phyloP scores from a whole-genome alignment of 2,329 filamentous ascomycete species.

The Raffaelea albimanens region DNA sequence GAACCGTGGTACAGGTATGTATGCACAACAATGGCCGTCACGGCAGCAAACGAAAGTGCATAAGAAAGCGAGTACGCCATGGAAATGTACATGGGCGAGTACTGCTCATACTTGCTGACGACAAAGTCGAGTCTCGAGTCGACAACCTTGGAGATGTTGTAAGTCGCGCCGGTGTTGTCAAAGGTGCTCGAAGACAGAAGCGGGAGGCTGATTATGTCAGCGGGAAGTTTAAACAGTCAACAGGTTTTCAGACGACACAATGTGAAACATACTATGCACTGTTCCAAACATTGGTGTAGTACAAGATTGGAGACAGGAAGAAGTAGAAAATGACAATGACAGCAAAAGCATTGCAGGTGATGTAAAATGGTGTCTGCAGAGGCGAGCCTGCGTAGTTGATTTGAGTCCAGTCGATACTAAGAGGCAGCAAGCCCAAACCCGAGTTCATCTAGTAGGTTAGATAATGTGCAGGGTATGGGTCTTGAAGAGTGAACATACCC shows the following conservation, averaged over 20 bases:
- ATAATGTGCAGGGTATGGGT: neutral
- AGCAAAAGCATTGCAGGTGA: constrained; percentile 50
- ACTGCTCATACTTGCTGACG: constrained; percentile 33
- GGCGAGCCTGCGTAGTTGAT: constrained; percentile 8
- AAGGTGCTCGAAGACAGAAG: constrained; percentile 44
- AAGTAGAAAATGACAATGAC: constrained; percentile 46
- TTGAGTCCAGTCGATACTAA: constrained; percentile 11
- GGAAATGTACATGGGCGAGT: constrained; percentile 42
- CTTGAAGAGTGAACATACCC: constrained; percentile 1
- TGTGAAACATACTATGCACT: constrained; percentile 26
- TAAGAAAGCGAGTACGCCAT: constrained; percentile 42
- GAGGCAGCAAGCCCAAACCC: constrained; percentile 8
- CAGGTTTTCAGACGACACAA: neutral
- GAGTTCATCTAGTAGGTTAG: constrained; percentile 20
- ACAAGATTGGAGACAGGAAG: constrained; percentile 46
- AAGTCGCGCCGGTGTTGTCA: constrained; percentile 37
- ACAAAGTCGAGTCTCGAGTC: constrained; percentile 36
- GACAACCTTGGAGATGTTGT: constrained; percentile 35
- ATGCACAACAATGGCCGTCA: constrained; percentile 41
- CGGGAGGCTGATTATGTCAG: constrained; percentile 29
- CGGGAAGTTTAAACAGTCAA: constrained; percentile 2
- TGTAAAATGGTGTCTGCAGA: constrained; percentile 35
- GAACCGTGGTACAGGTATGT: constrained; percentile 41
- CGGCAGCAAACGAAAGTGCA: constrained; percentile 46
- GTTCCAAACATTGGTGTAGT: constrained; percentile 51